Evolutionary conservation across 1,284 basidiomycete genomes (phyloP).

Genomic region (Testicularia cyperi): DNA sequence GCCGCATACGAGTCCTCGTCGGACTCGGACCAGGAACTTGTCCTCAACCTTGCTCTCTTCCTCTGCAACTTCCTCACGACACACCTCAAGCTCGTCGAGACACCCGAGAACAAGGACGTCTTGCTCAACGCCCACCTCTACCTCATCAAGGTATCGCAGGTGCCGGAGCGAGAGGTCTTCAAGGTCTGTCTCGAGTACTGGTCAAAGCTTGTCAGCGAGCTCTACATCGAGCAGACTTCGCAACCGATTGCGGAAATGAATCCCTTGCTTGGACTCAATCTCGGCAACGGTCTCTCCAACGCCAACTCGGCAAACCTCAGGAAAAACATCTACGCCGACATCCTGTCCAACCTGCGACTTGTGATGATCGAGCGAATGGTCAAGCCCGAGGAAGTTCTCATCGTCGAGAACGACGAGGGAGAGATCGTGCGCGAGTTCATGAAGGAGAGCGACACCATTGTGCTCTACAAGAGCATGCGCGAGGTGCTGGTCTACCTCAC

Average conservation of each 20-base stretch:
- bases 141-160: slow-evolving; percentile 97
- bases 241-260: slow-evolving; percentile 91
- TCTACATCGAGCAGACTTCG: slow-evolving; percentile 96
- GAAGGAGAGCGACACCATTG: slow-evolving; percentile 98
- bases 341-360: slow-evolving; percentile 88
- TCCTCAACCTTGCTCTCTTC: slow-evolving; percentile 95
- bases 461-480: slow-evolving; percentile 98
- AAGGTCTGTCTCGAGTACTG: slow-evolving; percentile 99
- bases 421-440: slow-evolving; percentile 99
- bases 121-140: slow-evolving; percentile 81
- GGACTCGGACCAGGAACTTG: slow-evolving; percentile 93
- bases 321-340: slow-evolving; percentile 86
- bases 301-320: slow-evolving; percentile 65
- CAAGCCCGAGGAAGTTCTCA: slow-evolving; percentile 92
- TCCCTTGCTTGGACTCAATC: slow-evolving; percentile 84
- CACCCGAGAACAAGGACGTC: slow-evolving; percentile 85
- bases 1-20: slow-evolving; percentile 86
- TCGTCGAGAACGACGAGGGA: slow-evolving; percentile 99
- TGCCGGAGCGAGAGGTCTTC: slow-evolving; percentile 98
- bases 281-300: slow-evolving; percentile 37
- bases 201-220: slow-evolving; percentile 89
- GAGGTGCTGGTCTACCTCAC: slow-evolving; percentile 91
- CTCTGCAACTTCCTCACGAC: slow-evolving; percentile 83
- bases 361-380: slow-evolving; percentile 99
- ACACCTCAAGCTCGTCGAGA: slow-evolving; percentile 92